Percentiles rank a stretch among this genome's conserved stretches.
These are phyloP conservation scores for Capillidium heterosporum DNA, from an alignment of 371 early-diverging fungal species.

Conservation along the genomic window DNA sequence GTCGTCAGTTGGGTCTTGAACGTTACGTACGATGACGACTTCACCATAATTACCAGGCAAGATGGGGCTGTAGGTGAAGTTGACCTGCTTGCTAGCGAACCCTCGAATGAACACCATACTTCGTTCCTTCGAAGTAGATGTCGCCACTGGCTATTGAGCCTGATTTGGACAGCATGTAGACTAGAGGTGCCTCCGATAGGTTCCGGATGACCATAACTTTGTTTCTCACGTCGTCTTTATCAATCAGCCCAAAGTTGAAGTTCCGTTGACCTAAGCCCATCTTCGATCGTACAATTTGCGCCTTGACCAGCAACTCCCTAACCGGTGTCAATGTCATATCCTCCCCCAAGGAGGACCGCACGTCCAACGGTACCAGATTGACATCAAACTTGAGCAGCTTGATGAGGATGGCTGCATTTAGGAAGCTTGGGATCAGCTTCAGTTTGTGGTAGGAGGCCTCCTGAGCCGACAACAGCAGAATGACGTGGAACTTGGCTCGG, in stretches of 20 bases:
- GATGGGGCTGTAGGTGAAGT: slow-evolving; percentile 81
- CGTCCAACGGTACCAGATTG: slow-evolving; percentile 33
- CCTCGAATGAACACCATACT: slow-evolving; percentile 80
- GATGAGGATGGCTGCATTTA: slow-evolving; percentile 60
- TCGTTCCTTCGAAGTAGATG: slow-evolving; percentile 49
- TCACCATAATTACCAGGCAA: slow-evolving; percentile 77
- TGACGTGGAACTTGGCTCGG: slow-evolving; percentile 39
- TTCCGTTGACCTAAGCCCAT: slow-evolving; percentile 92
- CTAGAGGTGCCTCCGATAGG: slow-evolving; percentile 68
- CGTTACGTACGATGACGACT: slow-evolving; percentile 71
- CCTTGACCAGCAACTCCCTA: slow-evolving; percentile 79
- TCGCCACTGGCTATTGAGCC: slow-evolving; percentile 92
- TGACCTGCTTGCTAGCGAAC: slow-evolving; percentile 79
- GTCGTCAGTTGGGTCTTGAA: slow-evolving; percentile 68
- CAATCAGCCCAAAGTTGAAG: slow-evolving; percentile 88
- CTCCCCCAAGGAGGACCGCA: slow-evolving; percentile 39
- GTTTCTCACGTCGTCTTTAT: slow-evolving; percentile 67
- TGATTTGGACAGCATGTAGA: slow-evolving; percentile 86
- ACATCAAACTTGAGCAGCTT: slow-evolving; percentile 62
- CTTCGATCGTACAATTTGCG: slow-evolving; percentile 60
- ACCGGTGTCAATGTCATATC: slow-evolving; percentile 59
- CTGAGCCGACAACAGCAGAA: slow-evolving; percentile 60
- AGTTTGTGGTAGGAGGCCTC: slow-evolving; percentile 28
- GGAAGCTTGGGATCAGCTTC: slow-evolving; percentile 59
- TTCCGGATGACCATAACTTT: slow-evolving; percentile 85